phyloP scores from a whole-genome alignment of 352 stramenopile species.

The Phytophthora melonis region DNA sequence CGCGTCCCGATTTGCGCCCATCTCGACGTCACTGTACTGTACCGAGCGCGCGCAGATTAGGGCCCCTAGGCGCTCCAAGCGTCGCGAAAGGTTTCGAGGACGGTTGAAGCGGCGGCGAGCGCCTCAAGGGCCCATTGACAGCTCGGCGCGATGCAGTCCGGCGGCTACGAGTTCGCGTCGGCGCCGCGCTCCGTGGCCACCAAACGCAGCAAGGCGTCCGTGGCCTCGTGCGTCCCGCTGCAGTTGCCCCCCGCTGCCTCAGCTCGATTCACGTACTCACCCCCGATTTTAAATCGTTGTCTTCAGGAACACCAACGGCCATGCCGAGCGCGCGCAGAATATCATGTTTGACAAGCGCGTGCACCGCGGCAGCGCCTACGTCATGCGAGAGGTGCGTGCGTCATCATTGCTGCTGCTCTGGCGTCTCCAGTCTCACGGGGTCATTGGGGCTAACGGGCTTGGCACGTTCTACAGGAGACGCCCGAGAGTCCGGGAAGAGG shows the following conservation, averaged over 20 bases:
- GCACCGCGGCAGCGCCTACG: slow-evolving; percentile 94
- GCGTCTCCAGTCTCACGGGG: no score
- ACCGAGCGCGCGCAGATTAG: slow-evolving; percentile 7
- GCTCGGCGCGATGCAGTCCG: slow-evolving; percentile 46
- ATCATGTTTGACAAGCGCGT: slow-evolving; percentile 96
- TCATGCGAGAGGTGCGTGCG: slow-evolving; percentile 62
- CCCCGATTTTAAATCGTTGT: not conserved
- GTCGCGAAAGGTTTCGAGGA: not conserved
- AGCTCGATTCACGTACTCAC: not conserved
- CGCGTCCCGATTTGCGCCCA: slow-evolving; percentile 2
- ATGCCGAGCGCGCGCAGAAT: slow-evolving; percentile 76
- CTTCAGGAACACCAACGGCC: slow-evolving; percentile 30
- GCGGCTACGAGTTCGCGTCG: slow-evolving; percentile 79
- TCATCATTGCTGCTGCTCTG: no score
- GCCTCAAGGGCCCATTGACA: not conserved
- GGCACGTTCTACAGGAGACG: slow-evolving; percentile 37
- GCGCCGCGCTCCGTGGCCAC: slow-evolving; percentile 76
- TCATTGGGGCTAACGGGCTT: no score
- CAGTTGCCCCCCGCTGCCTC: no score
- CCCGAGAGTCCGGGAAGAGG: slow-evolving; percentile 37
- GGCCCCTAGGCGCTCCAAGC: not conserved
- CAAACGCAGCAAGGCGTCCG: slow-evolving; percentile 75
- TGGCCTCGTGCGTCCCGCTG: slow-evolving; percentile 40
- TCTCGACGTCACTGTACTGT: slow-evolving; percentile 1
- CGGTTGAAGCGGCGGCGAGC: no score